Base-by-base conservation (phyloP, 2,329 filamentous ascomycete species). In the Exophiala oligosperma region DNA sequence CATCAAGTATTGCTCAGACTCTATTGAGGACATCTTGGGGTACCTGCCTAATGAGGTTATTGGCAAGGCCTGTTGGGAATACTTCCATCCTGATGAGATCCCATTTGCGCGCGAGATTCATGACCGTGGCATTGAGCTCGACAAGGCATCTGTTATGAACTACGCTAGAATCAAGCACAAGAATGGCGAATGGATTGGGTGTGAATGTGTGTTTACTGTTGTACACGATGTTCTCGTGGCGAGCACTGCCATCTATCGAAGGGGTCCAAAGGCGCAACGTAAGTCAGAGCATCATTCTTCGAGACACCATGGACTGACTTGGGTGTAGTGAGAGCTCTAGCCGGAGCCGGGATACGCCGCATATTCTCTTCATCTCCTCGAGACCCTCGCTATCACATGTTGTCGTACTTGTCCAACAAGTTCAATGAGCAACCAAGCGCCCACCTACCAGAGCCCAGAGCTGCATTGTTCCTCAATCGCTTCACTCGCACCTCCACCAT, bases 181-280 rank as follows among this genome's bases (percentile, higher is more conserved):
- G 47, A 77, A 87, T 67, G 89, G 88, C 14, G 77, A 81, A 54
- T 95, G 88, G 86, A 77, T 93, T 40, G 85, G 84, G 62, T 94
- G 90, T 74, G 91, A 96, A 74, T 94, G 90, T 73, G 92, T 91
- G 72, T 96, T 95, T 71, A 94, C 91, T 4, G 81, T 95, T 43
- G 91, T 95, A 44, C 89, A 95, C 72, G 88, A 95, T 80, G 90
- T 94, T 23, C 79, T 96, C 73, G 90, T 95, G 49, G 90, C 90
- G 41, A 92, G 89, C 69, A 93, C 87, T 11, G 92, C 88, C 69
- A 83, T 94, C 62, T 95, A 94, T 71, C 80, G 81, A 52, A 78
- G 81, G 54, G 86, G 86, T 24, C 80, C 81, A 62, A 88, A 84
- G 69, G 92, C 88, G 67, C 82, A 91, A 68, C 87, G 91, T 94